Base-by-base conservation (phyloP, 768 basidiomycete species). In the Pleurotus platypus region DNA sequence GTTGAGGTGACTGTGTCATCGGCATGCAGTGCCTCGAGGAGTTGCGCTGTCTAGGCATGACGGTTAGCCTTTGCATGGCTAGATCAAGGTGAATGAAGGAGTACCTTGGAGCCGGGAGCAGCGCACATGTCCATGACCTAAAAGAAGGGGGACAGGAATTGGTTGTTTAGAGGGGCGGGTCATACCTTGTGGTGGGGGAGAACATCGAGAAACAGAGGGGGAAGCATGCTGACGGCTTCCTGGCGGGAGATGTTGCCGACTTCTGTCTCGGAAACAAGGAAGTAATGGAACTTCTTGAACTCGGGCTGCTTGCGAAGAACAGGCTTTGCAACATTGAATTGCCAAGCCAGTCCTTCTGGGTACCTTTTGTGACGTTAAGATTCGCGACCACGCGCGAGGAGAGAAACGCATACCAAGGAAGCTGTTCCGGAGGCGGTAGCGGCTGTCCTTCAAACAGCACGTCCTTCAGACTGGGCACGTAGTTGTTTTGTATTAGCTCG, bases 181-280 rank as follows among this genome's bases (percentile, higher is more conserved):
- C 79, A 50, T 66, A 86, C 90, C 64, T 75, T 78, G 69, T 98
- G 96, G 67, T 97, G 90, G 0, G 97, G 92, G 65, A 92, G 78
- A n/a, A 98, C 92, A 56, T 94, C 91, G 35, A 99, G 82, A 63
- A 98, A 86, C 2, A 99, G 81, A 0, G 97, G 96, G 4, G 97
- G 97, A n/a, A 99, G 77, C 97, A 99, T 99, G 68, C 93, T 96
- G 57, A 99, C 97, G 15, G 93, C 94, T 71, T 99, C 97, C 70
- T 98, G 95, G 18, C 97, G 78, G 9, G 94, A 96, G 47, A 98
- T 79, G 64, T 99, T 99, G 47, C 97, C 94, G 27, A 95, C 92
- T 75, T 98, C 97, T 0, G 97, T 98, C 74, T 99, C 97, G 61
- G 93, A 95, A 0, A 99, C 96, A 26, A 99, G 76, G 73, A 98